Conservation (phyloP, 768 basidiomycete species). For the Crepidotus variabilis region DNA sequence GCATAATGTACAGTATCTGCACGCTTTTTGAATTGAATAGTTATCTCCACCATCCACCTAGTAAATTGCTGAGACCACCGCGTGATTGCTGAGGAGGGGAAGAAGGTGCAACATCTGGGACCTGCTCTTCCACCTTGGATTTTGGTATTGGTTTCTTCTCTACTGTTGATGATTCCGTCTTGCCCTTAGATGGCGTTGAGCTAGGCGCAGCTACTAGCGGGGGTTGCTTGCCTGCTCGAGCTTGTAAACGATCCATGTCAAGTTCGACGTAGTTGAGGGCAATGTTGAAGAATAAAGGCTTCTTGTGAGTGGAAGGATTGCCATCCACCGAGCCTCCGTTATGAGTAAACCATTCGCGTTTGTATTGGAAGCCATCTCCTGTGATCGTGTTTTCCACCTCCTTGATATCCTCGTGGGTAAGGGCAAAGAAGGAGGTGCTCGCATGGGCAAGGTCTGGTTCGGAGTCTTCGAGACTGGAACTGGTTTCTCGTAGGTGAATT, state of each 20-base stretch:
- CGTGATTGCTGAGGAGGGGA: constrained; percentile 35
- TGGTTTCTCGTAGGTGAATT: constrained; percentile 73
- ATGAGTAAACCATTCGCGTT: constrained; percentile 74
- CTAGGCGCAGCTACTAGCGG: constrained; percentile 17
- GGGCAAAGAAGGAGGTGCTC: constrained; percentile 51
- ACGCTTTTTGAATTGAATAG: constrained; percentile 1
- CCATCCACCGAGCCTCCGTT: constrained; percentile 60
- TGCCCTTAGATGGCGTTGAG: constrained; percentile 18
- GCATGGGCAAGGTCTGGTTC: constrained; percentile 39
- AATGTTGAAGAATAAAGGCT: constrained; percentile 91
- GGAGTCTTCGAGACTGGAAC: constrained; percentile 46
- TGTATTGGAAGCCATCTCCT: constrained; percentile 46
- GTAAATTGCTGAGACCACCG: constrained; percentile 59
- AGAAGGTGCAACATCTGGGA: constrained; percentile 48
- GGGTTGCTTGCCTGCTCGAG: constrained; percentile 61
- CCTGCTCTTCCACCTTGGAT: constrained; percentile 54
- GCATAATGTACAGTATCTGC: background rate
- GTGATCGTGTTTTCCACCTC: constrained; percentile 50
- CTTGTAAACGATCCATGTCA: constrained; percentile 74
- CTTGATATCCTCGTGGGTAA: constrained; percentile 39
- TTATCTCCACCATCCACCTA: constrained; percentile 85
- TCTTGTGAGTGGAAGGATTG: constrained; percentile 56
- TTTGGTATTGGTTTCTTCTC: constrained; percentile 49
- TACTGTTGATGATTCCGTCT: constrained; percentile 19
- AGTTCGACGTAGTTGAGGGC: constrained; percentile 89